Conservation (phyloP, 2,329 filamentous ascomycete genomes). For the Arthrocladium fulminans region DNA sequence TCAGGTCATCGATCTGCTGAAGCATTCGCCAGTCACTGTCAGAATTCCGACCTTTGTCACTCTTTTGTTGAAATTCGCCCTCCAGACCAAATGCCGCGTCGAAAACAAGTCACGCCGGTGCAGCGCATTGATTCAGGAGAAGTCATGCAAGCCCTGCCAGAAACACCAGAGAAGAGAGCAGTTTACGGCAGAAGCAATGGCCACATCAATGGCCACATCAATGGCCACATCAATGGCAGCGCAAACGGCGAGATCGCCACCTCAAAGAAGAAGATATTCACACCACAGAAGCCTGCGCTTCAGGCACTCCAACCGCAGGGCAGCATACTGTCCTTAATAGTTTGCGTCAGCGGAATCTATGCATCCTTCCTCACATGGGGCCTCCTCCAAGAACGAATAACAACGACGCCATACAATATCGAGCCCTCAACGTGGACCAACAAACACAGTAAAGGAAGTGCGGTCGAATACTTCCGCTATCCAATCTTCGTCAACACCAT, state of each 20-base stretch:
- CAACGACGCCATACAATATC: conserved; percentile 76
- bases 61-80: neutral
- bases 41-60: neutral
- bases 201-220: too few relatives aligned
- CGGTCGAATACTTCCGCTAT: conserved; percentile 72
- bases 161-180: conserved; percentile 25
- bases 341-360: conserved; percentile 93
- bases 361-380: conserved; percentile 95
- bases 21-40: neutral
- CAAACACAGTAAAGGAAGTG: conserved; percentile 26
- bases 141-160: conserved; percentile 41
- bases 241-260: conserved; percentile 9
- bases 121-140: conserved; percentile 60
- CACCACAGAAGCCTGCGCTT: conserved; percentile 20
- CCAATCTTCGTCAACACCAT: conserved; percentile 94
- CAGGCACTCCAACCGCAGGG: conserved; percentile 37
- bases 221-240: conserved; percentile 8
- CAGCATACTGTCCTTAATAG: conserved; percentile 64
- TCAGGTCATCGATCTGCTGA: neutral
- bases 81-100: conserved; percentile 52
- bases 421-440: conserved; percentile 37
- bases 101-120: conserved; percentile 58
- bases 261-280: conserved; percentile 16
- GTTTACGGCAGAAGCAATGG: conserved; percentile 27
- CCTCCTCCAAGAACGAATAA: conserved; percentile 92